These are phyloP conservation scores for Antrodiella citrinella DNA, from an alignment of 768 basidiomycete species.

Conservation along the genomic window DNA sequence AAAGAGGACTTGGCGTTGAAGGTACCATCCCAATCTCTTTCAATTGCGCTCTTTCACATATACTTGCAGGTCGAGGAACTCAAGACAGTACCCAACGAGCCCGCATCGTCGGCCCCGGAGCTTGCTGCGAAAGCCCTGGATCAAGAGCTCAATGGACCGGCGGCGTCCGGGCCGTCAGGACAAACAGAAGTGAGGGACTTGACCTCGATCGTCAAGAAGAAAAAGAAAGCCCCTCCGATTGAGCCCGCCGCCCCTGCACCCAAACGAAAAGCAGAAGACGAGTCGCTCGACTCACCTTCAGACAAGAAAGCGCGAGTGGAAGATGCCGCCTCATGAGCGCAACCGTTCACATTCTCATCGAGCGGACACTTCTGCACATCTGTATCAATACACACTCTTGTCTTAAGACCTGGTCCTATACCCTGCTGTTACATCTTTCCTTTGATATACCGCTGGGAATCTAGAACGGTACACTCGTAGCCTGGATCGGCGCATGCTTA, in stretches of 20 bases:
- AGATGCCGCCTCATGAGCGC: constrained; percentile 17
- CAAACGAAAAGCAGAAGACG: constrained; percentile 71
- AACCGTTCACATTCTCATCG: background rate
- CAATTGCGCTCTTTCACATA: background rate
- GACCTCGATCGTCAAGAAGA: constrained; percentile 86
- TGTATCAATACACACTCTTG: constrained; percentile 1
- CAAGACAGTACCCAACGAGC: constrained; percentile 68
- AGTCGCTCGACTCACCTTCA: constrained; percentile 30
- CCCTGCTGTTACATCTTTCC: background rate
- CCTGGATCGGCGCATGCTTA: constrained; percentile 49
- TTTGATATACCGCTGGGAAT: background rate
- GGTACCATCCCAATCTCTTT: constrained; percentile 25
- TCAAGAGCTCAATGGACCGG: constrained; percentile 48
- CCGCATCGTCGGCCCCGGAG: constrained; percentile 53
- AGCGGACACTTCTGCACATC: background rate
- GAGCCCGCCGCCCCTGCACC: constrained; percentile 21
- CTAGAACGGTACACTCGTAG: constrained; percentile 41
- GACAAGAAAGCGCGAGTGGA: constrained; percentile 67
- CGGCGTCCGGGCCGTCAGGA: constrained; percentile 26
- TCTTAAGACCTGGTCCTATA: background rate
- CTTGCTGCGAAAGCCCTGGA: constrained; percentile 66
- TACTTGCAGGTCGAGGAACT: constrained; percentile 78
- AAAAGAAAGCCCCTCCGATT: constrained; percentile 36
- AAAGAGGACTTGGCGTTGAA: constrained; percentile 81
- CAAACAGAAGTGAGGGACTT: constrained; percentile 64